Base-by-base conservation (phyloP, 2,329 filamentous ascomycete species). In the Aspergillus sp. region DNA sequence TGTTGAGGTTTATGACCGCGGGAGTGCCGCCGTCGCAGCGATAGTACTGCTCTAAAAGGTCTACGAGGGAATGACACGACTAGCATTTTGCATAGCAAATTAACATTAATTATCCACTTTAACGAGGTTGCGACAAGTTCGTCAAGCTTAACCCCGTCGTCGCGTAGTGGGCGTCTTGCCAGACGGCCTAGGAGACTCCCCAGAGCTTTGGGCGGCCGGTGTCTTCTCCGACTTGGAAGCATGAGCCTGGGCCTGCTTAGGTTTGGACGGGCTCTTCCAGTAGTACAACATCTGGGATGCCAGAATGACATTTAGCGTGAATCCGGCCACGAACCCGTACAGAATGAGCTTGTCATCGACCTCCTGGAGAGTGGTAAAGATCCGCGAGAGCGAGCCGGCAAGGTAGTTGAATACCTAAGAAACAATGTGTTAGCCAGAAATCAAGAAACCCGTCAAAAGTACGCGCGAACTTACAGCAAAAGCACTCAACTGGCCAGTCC, bases 351-450 rank as follows among this genome's bases (percentile, higher is more conserved):
- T 90, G 70, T 98, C 93, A 66, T 94, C 86, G 50, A 98, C 93
- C 74, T 98, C 93, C 64, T 97, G 90, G 48, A 98, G 75, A 6
- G 94, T 98, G 30, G 93, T 98, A 71, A 96, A 98, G 73, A 98
- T 94, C 64, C 93, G 86, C 28, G 88, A 87, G 48, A 97, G 80
- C 39, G 89, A 95, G 35, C 94, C 93, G 58, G 83, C 77, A 60
- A 98, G 87, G 71, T 95, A 98, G 76, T 96, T 97, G 79, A 98
- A 95, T 57, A 98, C 89, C 90, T 96, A 60, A 19, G 19, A 19
- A 19, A 5, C 42, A 28, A 53, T 5, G 36, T 42, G 49, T 41
- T 7, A 19, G 19, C 7, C 43, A 51, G 51, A 28, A 8, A 29
- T 7, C 7, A 35, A 5, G 7, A 29, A 8, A 3, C 4, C 5